These are phyloP conservation scores for Acephala macrosclerotiorum DNA, from an alignment of 2,329 filamentous ascomycete genomes.

Conservation along the genomic window DNA sequence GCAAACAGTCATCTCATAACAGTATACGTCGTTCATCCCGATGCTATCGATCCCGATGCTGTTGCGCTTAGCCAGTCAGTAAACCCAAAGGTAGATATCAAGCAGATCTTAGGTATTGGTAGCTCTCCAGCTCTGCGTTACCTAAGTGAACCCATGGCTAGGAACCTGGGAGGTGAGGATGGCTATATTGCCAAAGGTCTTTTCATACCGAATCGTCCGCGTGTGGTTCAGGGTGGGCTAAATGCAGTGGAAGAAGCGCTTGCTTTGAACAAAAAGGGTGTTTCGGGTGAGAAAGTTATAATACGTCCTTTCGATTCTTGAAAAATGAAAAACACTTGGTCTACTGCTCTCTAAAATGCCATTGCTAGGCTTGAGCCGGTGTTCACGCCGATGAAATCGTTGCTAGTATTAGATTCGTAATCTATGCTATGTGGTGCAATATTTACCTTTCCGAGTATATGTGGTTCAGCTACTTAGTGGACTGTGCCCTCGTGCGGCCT, in stretches of 20 bases:
- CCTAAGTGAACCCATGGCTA: background rate
- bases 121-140: conserved; percentile 31
- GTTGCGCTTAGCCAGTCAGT: too few species aligned
- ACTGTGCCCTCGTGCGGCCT: background rate
- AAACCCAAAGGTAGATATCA: conserved; percentile 30
- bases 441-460: background rate
- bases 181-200: background rate
- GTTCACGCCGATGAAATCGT: too few species aligned
- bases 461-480: background rate
- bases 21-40: too few species aligned
- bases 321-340: too few species aligned
- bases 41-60: too few species aligned
- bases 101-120: conserved; percentile 36
- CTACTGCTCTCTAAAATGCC: too few species aligned
- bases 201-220: background rate
- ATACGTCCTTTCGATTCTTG: background rate
- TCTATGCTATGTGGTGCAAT: too few species aligned
- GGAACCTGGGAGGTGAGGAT: conserved; percentile 1
- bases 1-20: too few species aligned
- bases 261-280: conserved; percentile 39
- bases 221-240: conserved; percentile 18
- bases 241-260: conserved; percentile 19
- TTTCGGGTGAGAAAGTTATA: conserved; percentile 45
- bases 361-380: too few species aligned
- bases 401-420: too few species aligned